Evolutionary conservation across 1,284 basidiomycete species (phyloP), one percentile per base, ranked within the genome.

Genomic region (Ustilago loliicola): DNA sequence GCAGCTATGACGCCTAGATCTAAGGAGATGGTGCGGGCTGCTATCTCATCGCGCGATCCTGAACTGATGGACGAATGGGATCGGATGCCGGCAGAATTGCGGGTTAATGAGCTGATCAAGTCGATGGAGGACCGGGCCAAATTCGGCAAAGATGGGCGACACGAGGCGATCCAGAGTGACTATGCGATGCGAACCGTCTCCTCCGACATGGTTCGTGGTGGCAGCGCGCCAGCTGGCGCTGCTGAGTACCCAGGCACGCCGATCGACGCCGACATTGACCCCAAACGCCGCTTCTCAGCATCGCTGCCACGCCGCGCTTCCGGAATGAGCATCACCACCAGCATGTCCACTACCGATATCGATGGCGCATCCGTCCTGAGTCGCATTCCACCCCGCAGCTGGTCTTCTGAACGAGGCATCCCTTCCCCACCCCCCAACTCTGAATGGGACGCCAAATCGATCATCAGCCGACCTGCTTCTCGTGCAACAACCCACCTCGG

Each of bases 361-460:
- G 66, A 70, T 21, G 34, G 27, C 9, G 51, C 47, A 11, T 73
- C 73, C 11, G 23, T 56, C n/a, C 42, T 36, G 34, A 79, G 81
- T 30, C 68, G 80, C 17, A 69, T 81, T 11, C 80, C 81, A 11
- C 68, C 81, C 1, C 73, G 81, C 15, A 72, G 65, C 66, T 83
- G 81, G 81, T 52, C 54, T 11, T 83, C 81, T 1, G 66, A 63
- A 21, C 50, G 67, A 10, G 74, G 77, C 30, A 56, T 81, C 11
- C 80, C 81, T 0, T 73, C 69, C 4, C 73, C 80, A 1, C 81
- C 81, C 10, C 73, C 80, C 3, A 81, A 81, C 51, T 79, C 81
- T 48, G 79, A 77, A 17, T 80, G 72, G 67, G 75, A 77, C 38
- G 67, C 51, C 32, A 61, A 56, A 45, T 78, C 71, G 32, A 29